Conservation (phyloP, 441 rosid genomes). For the Monsonia emarginata region DNA sequence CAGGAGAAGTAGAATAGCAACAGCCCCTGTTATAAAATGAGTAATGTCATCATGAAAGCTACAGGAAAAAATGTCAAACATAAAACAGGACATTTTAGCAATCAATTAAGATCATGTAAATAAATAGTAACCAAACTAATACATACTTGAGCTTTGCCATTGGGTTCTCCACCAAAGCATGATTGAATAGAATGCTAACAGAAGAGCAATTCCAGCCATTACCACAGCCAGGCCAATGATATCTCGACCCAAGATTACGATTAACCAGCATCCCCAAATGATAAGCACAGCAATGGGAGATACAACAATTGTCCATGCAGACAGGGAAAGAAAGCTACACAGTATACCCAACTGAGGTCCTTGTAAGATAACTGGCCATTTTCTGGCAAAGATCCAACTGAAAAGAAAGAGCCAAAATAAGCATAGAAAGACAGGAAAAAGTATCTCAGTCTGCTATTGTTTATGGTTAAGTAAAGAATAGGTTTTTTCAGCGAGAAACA, state of each 20-base stretch:
- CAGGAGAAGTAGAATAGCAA: conserved; percentile 93
- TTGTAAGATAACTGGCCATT: conserved; percentile 82
- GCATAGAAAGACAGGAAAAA: conserved; percentile 1
- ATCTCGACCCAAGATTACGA: conserved; percentile 65
- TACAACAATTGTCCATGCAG: conserved; percentile 71
- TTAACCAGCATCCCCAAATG: conserved; percentile 85
- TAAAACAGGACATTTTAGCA: background rate
- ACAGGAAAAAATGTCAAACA: conserved; percentile 5
- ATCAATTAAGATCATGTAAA: background rate
- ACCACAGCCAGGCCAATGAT: conserved; percentile 90
- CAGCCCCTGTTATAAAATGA: conserved; percentile 55
- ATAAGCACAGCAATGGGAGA: conserved; percentile 82
- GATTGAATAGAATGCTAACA: conserved; percentile 92
- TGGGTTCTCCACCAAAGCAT: conserved; percentile 99
- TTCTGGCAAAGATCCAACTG: conserved; percentile 99
- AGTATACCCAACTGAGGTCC: conserved; percentile 79
- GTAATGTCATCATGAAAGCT: background rate
- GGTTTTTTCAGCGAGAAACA: background rate
- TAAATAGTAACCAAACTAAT: conserved; percentile 4
- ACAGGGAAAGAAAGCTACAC: conserved; percentile 62
- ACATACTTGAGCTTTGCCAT: conserved; percentile 99
- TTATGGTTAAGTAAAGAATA: background rate
- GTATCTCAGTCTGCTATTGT: background rate
- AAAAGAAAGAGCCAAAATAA: conserved; percentile 20
- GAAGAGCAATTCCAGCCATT: conserved; percentile 96